phyloP scores from a whole-genome alignment of 805 yeast genomes.

The Candida insectalens region DNA sequence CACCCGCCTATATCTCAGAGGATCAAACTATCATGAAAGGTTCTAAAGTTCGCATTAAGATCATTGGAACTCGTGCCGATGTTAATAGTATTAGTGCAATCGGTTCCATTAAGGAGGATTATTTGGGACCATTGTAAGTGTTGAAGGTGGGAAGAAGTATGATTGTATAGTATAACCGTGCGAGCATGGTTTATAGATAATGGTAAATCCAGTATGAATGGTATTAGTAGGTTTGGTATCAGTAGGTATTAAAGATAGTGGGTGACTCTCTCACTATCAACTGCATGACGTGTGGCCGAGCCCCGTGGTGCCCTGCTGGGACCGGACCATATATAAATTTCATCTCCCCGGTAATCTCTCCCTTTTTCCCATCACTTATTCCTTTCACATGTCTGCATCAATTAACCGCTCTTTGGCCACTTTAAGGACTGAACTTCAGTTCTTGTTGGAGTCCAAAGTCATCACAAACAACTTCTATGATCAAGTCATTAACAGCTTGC shows the following conservation, averaged over 20 bases:
- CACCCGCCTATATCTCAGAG: slow-evolving; percentile 95
- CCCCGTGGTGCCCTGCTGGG: too few species aligned
- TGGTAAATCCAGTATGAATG: too few species aligned
- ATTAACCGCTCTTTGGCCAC: slow-evolving; percentile 74
- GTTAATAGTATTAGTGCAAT: slow-evolving; percentile 96
- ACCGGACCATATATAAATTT: too few species aligned
- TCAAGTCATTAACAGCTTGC: slow-evolving; percentile 41
- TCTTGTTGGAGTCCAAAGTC: slow-evolving; percentile 64
- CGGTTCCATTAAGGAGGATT: slow-evolving; percentile 97
- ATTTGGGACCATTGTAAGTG: slow-evolving; percentile 67
- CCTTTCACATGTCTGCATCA: slow-evolving; percentile 39
- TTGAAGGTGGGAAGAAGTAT: too few species aligned
- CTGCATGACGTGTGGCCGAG: too few species aligned
- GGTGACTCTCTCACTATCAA: too few species aligned
- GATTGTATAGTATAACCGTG: too few species aligned
- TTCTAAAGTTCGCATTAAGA: slow-evolving; percentile 84
- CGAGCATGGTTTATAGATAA: too few species aligned
- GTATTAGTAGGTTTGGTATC: too few species aligned
- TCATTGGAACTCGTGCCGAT: slow-evolving; percentile 95
- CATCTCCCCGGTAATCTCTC: too few species aligned
- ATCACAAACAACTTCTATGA: slow-evolving; percentile 47
- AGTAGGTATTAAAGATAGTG: too few species aligned
- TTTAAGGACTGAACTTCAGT: slow-evolving; percentile 71
- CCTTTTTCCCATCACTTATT: too few species aligned
- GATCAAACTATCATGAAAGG: slow-evolving; percentile 95